These are phyloP conservation scores for Halophytophthora polymorphica DNA, from an alignment of 352 stramenopile species.

Conservation along the genomic window DNA sequence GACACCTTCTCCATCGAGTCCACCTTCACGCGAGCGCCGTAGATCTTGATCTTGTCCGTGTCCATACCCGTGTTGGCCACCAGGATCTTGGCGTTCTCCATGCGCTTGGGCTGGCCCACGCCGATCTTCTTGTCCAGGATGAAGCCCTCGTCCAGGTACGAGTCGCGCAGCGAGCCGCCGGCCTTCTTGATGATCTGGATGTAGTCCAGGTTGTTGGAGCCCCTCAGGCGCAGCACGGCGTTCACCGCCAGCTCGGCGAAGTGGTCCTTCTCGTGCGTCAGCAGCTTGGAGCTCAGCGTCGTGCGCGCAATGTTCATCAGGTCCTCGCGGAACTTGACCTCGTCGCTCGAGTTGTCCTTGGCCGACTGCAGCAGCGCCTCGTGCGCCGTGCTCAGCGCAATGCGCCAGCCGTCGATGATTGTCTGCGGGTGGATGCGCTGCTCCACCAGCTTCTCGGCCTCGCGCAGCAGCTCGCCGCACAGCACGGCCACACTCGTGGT, in stretches of 20 bases:
- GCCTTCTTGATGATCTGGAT: constrained; percentile 99
- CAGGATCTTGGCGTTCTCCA: constrained; percentile 99
- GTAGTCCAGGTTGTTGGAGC: constrained; percentile 95
- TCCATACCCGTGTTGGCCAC: constrained; percentile 99
- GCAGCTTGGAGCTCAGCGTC: constrained; percentile 98
- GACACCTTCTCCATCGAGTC: constrained; percentile 99
- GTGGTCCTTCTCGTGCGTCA: constrained; percentile 98
- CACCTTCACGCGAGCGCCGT: constrained; percentile 96
- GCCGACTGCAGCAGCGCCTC: constrained; percentile 87
- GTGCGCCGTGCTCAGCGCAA: constrained; percentile 90
- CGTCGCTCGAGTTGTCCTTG: constrained; percentile 78
- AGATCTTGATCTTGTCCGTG: constrained; percentile 99
- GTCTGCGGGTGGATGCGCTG: constrained; percentile 98
- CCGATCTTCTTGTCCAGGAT: constrained; percentile 97
- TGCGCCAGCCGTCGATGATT: constrained; percentile 97
- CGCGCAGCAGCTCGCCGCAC: constrained; percentile 95
- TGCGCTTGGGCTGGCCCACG: constrained; percentile 93
- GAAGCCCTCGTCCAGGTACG: constrained; percentile 98
- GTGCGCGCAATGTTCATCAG: constrained; percentile 97
- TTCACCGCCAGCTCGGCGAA: constrained; percentile 96
- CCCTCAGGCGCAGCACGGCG: constrained; percentile 95
- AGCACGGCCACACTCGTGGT: constrained; percentile 97
- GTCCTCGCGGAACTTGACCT: constrained; percentile 91
- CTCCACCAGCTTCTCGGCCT: constrained; percentile 96
- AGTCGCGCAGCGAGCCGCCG: constrained; percentile 95